phyloP scores from a whole-genome alignment of 208 protist species.

The Paratrypanosoma confusum region DNA sequence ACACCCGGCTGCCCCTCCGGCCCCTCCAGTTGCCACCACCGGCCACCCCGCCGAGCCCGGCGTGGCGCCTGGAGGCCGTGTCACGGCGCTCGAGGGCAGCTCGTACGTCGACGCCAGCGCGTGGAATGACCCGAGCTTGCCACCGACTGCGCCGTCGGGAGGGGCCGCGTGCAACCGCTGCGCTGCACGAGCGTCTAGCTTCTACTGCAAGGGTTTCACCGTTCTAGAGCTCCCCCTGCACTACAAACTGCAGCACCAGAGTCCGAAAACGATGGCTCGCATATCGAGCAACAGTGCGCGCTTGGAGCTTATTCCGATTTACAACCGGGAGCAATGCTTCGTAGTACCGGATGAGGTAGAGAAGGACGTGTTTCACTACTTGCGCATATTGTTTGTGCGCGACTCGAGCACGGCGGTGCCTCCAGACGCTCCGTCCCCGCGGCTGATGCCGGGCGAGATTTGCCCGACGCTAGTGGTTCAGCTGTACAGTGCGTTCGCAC shows the following conservation, averaged over 20 bases:
- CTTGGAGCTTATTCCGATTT: constrained; percentile 73
- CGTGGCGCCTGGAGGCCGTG: too few relatives aligned
- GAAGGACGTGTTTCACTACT: constrained; percentile 76
- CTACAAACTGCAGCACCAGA: constrained; percentile 86
- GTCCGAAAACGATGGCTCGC: constrained; percentile 58
- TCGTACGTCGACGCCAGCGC: too few relatives aligned
- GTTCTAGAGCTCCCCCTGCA: constrained; percentile 76
- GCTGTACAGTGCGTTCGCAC: constrained; percentile 63
- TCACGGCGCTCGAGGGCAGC: too few relatives aligned
- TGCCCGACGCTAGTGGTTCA: constrained; percentile 73
- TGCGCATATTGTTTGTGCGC: constrained; percentile 78
- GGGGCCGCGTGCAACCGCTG: too few relatives aligned
- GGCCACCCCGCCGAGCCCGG: too few relatives aligned
- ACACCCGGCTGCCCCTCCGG: too few relatives aligned
- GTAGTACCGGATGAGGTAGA: constrained; percentile 72
- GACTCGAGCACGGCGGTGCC: constrained; percentile 43
- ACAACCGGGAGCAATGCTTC: constrained; percentile 81
- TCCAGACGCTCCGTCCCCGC: constrained; percentile 29
- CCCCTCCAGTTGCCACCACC: too few relatives aligned
- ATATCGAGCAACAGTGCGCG: constrained; percentile 61
- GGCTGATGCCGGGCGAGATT: constrained; percentile 33
- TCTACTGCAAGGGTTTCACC: constrained; percentile 48
- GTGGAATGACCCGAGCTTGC: too few relatives aligned
- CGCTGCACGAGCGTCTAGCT: too few relatives aligned
- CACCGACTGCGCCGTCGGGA: too few relatives aligned